phyloP scores from a whole-genome alignment of 305 asterid species.

The Solanum hybrid region DNA sequence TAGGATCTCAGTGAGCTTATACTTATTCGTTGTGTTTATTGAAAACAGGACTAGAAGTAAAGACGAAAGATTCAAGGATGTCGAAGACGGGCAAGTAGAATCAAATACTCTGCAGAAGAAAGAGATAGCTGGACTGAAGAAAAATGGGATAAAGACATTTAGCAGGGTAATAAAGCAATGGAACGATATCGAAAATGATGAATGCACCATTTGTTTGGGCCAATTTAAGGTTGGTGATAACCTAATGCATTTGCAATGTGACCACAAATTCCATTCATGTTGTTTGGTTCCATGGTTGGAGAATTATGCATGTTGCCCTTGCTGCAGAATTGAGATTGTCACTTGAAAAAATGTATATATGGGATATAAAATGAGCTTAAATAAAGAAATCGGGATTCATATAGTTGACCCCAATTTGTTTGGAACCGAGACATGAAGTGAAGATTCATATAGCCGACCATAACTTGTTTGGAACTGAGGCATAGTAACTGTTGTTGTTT shows the following conservation, averaged over 20 bases:
- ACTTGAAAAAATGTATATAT: not conserved
- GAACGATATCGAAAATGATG: constrained; percentile 3
- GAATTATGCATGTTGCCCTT: constrained; percentile 11
- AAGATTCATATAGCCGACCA: not conserved
- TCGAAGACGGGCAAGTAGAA: constrained; percentile 7
- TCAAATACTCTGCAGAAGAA: constrained; percentile 8
- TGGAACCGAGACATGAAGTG: not conserved
- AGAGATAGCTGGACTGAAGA: constrained; percentile 15
- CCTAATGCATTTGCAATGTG: constrained; percentile 14
- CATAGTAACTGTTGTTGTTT: not conserved
- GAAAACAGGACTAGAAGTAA: constrained; percentile 2
- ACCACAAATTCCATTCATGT: constrained; percentile 15
- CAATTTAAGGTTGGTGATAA: constrained; percentile 11
- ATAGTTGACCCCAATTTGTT: not conserved
- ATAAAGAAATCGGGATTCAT: not conserved
- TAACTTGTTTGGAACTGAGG: not conserved
- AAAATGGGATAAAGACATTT: constrained; percentile 25
- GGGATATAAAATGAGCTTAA: not conserved
- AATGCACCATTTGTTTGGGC: constrained; percentile 20
- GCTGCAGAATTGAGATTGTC: constrained; percentile 9
- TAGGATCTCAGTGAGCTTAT: not conserved
- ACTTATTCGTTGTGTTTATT: not conserved
- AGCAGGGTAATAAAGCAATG: constrained; percentile 19
- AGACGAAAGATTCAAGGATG: constrained; percentile 5
- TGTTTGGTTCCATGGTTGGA: constrained; percentile 18